Conservation (phyloP, 2,329 filamentous ascomycete species). For the Phialemoniopsis sp. region DNA sequence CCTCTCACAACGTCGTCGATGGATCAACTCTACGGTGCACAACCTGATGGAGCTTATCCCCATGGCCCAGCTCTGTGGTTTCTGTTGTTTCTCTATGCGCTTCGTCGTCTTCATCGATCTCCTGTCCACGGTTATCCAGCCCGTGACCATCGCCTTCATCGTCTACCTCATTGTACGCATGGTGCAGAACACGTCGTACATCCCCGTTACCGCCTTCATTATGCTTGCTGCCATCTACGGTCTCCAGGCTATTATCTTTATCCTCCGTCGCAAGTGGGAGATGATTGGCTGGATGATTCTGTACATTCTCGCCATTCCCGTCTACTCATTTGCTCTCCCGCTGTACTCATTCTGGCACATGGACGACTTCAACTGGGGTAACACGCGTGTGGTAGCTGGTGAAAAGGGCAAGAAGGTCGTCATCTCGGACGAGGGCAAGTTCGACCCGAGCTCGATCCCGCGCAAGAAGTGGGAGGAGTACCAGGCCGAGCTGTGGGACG, state of each 20-base stretch:
- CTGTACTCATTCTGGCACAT: conserved; percentile 98
- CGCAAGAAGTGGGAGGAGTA: conserved; percentile 99
- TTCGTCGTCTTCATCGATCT: conserved; percentile 96
- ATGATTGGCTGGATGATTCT: conserved; percentile 99
- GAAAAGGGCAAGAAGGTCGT: conserved; percentile 90
- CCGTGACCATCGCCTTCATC: conserved; percentile 86
- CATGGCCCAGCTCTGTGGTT: conserved; percentile 90
- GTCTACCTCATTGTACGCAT: conserved; percentile 81
- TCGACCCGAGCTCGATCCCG: conserved; percentile 87
- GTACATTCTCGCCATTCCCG: conserved; percentile 84
- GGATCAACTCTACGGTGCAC: conserved; percentile 99
- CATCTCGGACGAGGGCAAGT: conserved; percentile 95
- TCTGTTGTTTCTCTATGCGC: conserved; percentile 99
- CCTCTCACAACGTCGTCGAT: conserved; percentile 95
- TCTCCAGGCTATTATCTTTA: conserved; percentile 95
- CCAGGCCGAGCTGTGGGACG: conserved; percentile 96
- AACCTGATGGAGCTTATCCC: conserved; percentile 95
- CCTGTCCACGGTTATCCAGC: conserved; percentile 86
- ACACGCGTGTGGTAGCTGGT: conserved; percentile 93
- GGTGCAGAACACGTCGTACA: conserved; percentile 51
- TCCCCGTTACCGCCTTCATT: conserved; percentile 85
- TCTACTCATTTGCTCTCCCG: conserved; percentile 87
- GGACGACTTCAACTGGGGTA: conserved; percentile 99
- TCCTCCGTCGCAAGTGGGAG: conserved; percentile 94
- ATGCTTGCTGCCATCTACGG: conserved; percentile 94